Evolutionary conservation across 1,139 yeast species (phyloP).

Genomic region (Waltiozyma sp.): DNA sequence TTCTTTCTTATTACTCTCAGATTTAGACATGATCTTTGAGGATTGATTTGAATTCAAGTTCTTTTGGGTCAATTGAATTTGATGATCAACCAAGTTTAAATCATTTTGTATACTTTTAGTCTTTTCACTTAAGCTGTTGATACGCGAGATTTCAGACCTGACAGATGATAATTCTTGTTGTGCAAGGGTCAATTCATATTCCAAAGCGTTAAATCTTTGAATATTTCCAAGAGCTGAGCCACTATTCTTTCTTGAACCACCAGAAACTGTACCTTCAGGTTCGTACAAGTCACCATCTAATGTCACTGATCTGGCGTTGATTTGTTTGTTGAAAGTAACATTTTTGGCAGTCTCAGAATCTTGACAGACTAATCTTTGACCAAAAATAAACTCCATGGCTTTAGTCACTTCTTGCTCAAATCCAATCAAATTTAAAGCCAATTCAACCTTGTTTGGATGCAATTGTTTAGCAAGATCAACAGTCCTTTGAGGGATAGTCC

Average conservation of each 20-base stretch:
- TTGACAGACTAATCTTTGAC: conserved; percentile 72
- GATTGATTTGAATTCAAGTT: conserved; percentile 54
- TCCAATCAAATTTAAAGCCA: conserved; percentile 72
- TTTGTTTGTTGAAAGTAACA: conserved; percentile 76
- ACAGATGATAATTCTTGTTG: conserved; percentile 32
- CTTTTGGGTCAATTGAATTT: conserved; percentile 48
- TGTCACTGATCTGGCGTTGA: conserved; percentile 81
- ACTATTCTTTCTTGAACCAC: conserved; percentile 69
- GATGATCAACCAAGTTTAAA: conserved; percentile 56
- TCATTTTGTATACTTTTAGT: conserved; percentile 57
- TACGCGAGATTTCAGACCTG: conserved; percentile 26
- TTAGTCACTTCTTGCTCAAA: conserved; percentile 58
- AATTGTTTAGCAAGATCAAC: conserved; percentile 51
- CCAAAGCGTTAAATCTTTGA: conserved; percentile 54
- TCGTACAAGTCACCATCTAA: conserved; percentile 91
- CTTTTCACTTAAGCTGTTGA: conserved; percentile 32
- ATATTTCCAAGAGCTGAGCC: conserved; percentile 53
- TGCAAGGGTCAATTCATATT: conserved; percentile 28
- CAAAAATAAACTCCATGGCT: conserved; percentile 92
- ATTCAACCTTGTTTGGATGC: conserved; percentile 78
- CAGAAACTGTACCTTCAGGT: conserved; percentile 92
- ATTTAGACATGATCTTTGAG: conserved; percentile 34
- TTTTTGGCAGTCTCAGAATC: conserved; percentile 83
- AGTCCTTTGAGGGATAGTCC: conserved; percentile 32
- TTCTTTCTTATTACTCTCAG: conserved; percentile 38